Percentiles rank a stretch among this genome's conserved stretches.
Conservation (phyloP, 2,329 filamentous ascomycete species). For the Claviceps monticola region DNA sequence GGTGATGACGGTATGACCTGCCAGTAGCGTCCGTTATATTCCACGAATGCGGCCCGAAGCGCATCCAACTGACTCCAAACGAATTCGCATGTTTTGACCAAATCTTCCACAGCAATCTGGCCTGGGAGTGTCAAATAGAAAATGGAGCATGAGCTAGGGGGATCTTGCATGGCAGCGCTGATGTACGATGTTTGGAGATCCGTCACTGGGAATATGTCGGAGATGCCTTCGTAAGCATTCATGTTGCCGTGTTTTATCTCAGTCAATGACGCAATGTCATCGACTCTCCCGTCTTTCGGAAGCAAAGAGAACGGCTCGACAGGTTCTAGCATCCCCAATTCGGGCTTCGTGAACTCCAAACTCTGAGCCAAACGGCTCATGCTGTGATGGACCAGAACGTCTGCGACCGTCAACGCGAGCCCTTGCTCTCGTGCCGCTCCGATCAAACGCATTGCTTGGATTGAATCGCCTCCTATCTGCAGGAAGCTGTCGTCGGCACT, state of each 20-base stretch:
- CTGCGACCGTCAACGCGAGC: background rate
- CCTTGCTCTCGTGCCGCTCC: background rate
- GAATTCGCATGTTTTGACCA: background rate
- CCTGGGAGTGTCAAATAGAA: background rate
- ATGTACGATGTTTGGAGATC: background rate
- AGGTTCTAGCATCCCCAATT: background rate
- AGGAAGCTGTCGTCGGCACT: background rate
- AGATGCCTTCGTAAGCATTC: background rate
- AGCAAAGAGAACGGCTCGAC: background rate
- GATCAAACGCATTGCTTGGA: background rate
- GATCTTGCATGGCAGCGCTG: background rate
- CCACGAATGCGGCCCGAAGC: background rate
- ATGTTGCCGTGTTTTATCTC: too few species aligned
- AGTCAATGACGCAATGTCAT: background rate
- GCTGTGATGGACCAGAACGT: conserved; percentile 8
- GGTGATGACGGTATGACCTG: background rate
- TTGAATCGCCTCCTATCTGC: background rate
- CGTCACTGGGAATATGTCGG: background rate
- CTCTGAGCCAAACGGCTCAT: background rate
- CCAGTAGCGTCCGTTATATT: background rate
- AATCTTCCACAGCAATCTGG: background rate
- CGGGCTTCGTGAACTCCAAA: background rate
- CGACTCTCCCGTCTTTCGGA: background rate
- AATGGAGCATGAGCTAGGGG: background rate
- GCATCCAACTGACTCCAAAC: background rate